phyloP scores from a whole-genome alignment of 169 alveolate species.

The Plasmodium coatneyi region DNA sequence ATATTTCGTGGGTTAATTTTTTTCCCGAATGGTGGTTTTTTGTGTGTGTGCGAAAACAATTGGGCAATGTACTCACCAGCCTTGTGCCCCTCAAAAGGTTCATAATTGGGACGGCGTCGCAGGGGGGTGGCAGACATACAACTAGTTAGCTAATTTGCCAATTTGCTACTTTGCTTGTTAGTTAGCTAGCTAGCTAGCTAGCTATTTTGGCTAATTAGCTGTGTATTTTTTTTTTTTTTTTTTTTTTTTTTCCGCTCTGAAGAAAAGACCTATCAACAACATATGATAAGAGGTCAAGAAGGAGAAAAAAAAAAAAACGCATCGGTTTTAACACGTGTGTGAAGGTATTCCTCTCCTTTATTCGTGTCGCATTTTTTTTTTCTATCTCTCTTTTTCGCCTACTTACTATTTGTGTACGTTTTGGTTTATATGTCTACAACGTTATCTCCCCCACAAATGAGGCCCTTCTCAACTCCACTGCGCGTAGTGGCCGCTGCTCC shows the following conservation, averaged over 20 bases:
- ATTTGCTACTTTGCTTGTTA: not conserved
- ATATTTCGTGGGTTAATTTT: conserved; percentile 12
- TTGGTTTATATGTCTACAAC: not conserved
- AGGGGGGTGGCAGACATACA: not conserved
- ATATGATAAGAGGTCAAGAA: not conserved
- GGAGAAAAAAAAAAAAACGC: not conserved
- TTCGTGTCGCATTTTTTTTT: not conserved
- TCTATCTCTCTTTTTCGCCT: not conserved
- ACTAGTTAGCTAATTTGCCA: not conserved
- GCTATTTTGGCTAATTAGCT: not conserved
- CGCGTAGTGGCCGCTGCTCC: not conserved
- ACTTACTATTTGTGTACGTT: not conserved
- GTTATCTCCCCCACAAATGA: not conserved
- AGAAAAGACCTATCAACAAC: not conserved
- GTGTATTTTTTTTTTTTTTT: conserved; percentile 3
- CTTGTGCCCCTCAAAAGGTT: not conserved
- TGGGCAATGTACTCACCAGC: not conserved
- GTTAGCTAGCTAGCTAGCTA: not conserved
- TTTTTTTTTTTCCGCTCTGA: not conserved
- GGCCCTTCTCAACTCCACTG: not conserved
- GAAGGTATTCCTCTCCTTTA: not conserved
- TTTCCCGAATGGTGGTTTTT: not conserved
- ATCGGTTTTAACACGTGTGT: not conserved
- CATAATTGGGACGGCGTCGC: not conserved
- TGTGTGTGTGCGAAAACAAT: not conserved